Evolutionary conservation across 768 basidiomycete species (phyloP).

Genomic region (Lentinula sp.): DNA sequence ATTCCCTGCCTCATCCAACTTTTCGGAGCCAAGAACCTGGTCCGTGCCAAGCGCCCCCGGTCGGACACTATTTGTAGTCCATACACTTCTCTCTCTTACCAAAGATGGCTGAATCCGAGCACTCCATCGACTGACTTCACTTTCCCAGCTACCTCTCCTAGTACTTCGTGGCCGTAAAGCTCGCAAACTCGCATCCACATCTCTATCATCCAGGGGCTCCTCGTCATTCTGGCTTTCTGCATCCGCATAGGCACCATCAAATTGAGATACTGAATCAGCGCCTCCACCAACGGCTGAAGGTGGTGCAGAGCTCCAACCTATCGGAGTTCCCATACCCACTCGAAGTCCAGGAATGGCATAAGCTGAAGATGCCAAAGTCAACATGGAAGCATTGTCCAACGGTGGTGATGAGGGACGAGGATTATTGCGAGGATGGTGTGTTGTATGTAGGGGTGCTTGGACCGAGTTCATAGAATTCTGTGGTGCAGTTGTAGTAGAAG

Average conservation of each 20-base stretch:
- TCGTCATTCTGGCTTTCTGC: slow-evolving; percentile 63
- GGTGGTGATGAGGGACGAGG: slow-evolving; percentile 90
- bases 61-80: slow-evolving; percentile 55
- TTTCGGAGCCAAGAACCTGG: slow-evolving; percentile 20
- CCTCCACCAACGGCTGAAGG: slow-evolving; percentile 46
- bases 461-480: slow-evolving; percentile 29
- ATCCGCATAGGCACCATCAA: slow-evolving; percentile 58
- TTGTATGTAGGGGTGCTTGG: slow-evolving; percentile 84
- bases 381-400: slow-evolving; percentile 83
- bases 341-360: slow-evolving; percentile 68
- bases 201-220: slow-evolving; percentile 58
- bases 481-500: slow-evolving; percentile 16
- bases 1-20: slow-evolving; percentile 15
- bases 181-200: slow-evolving; percentile 82
- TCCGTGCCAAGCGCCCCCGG: slow-evolving; percentile 54
- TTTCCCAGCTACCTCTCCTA: slow-evolving; percentile 87
- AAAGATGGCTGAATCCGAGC: slow-evolving; percentile 53
- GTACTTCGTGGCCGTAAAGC: slow-evolving; percentile 86
- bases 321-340: slow-evolving; percentile 31
- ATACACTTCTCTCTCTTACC: slow-evolving; percentile 49
- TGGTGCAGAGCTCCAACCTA: slow-evolving; percentile 34
- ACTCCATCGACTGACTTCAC: slow-evolving; percentile 85
- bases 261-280: slow-evolving; percentile 66
- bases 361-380: slow-evolving; percentile 92
- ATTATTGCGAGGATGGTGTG: slow-evolving; percentile 94